Conservation (phyloP, 2,329 filamentous ascomycete genomes). For the Fusarium pseudonygamai region DNA sequence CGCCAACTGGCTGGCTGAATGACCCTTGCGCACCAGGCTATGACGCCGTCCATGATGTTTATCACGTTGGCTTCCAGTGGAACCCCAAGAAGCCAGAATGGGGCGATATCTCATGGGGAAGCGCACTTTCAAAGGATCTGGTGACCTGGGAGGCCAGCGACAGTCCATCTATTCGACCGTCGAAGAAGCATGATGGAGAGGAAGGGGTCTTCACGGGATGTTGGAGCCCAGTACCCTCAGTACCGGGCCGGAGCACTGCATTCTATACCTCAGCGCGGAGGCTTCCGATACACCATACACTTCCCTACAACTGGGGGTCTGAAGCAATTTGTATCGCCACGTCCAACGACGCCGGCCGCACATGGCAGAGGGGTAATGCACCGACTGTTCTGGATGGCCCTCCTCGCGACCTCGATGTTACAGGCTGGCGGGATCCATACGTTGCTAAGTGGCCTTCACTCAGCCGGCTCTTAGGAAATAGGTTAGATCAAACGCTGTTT, state of each 20-base stretch:
- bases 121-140: not conserved
- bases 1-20: not conserved
- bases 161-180: not conserved
- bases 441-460: not conserved
- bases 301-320: not conserved
- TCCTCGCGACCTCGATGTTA: not conserved
- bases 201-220: not conserved
- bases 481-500: fast-evolving
- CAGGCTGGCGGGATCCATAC: not conserved
- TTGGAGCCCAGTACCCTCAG: not conserved
- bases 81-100: not conserved
- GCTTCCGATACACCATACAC: not conserved
- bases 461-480: not conserved
- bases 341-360: not conserved
- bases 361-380: not conserved
- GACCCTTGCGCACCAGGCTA: not conserved
- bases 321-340: not conserved
- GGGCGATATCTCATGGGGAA: not conserved
- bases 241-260: not conserved
- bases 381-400: not conserved
- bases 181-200: not conserved
- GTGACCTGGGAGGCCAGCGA: not conserved
- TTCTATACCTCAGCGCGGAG: not conserved
- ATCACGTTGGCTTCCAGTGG: not conserved
- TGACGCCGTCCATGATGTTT: not conserved